Evolutionary conservation across 2,329 filamentous ascomycete species (phyloP).

Genomic region (Hypoxylon sp.): DNA sequence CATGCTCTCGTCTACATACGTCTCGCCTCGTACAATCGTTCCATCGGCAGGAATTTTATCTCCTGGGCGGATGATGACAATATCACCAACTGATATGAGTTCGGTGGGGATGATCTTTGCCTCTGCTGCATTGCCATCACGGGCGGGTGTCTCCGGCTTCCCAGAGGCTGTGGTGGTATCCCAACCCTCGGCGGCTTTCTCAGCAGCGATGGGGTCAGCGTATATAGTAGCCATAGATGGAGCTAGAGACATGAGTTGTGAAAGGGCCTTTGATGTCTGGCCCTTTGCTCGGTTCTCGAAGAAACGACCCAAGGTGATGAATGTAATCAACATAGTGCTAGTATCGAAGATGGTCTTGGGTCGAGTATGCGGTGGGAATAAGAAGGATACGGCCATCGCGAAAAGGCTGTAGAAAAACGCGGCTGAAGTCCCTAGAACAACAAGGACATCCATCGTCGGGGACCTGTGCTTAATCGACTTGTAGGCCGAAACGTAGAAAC

Average conservation of each 20-base stretch:
- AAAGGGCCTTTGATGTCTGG: constrained; percentile 93
- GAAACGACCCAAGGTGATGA: constrained; percentile 89
- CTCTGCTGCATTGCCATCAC: constrained; percentile 71
- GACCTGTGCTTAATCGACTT: constrained; percentile 90
- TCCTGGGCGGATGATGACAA: constrained; percentile 90
- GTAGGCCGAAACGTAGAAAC: constrained; percentile 93
- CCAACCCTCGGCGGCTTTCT: constrained; percentile 88
- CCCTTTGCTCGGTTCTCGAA: constrained; percentile 95
- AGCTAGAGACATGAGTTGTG: constrained; percentile 91
- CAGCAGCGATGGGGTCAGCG: constrained; percentile 88
- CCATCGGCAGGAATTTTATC: constrained; percentile 98
- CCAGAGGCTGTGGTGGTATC: constrained; percentile 53
- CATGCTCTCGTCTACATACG: constrained; percentile 97
- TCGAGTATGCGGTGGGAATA: constrained; percentile 77
- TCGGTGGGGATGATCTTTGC: constrained; percentile 92
- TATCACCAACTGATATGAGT: constrained; percentile 89
- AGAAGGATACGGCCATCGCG: constrained; percentile 83
- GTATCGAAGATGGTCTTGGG: constrained; percentile 96
- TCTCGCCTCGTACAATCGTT: constrained; percentile 84
- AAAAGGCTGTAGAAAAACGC: constrained; percentile 96
- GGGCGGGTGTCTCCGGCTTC: constrained; percentile 56
- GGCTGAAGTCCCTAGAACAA: constrained; percentile 90
- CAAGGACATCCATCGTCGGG: constrained; percentile 97
- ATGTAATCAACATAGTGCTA: constrained; percentile 97
- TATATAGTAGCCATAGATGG: constrained; percentile 98